Evolutionary conservation across 75 land plant species (phyloP).

Genomic region (Chamaecyparis obtusa): DNA sequence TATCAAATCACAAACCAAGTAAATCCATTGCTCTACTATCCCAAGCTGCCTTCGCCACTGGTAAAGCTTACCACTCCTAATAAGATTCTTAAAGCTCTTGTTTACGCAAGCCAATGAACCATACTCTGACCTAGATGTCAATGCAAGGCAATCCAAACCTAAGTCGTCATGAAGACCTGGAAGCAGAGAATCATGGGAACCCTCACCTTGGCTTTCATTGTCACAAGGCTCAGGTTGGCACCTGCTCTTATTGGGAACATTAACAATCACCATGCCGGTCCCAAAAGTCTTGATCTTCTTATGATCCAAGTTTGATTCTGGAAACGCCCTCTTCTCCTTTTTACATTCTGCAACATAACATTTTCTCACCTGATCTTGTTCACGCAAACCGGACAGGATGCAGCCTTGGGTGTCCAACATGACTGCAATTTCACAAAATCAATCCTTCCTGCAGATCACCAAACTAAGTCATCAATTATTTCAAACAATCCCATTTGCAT

Average conservation of each 20-base stretch:
- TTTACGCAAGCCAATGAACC: conserved; percentile 33
- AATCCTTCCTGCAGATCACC: not conserved
- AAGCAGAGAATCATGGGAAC: conserved; percentile 27
- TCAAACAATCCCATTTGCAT: not conserved
- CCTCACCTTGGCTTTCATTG: conserved; percentile 11
- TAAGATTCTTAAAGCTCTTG: conserved; percentile 25
- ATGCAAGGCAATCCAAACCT: conserved; percentile 38
- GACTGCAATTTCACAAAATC: not conserved
- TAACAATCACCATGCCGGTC: not conserved
- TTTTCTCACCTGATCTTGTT: not conserved
- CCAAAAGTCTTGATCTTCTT: not conserved
- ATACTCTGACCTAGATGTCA: conserved; percentile 42
- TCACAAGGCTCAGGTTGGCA: conserved; percentile 6
- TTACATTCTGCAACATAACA: not conserved
- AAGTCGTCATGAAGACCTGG: conserved; percentile 37
- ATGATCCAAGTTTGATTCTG: not conserved
- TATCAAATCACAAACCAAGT: conserved; percentile 31
- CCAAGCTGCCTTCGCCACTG: conserved; percentile 34
- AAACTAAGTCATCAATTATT: not conserved
- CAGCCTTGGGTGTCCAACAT: not conserved
- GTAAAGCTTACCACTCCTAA: conserved; percentile 43
- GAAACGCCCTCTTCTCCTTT: not conserved
- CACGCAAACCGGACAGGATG: not conserved
- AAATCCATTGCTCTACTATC: conserved; percentile 56
- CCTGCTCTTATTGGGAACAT: not conserved